Evolutionary conservation across 805 yeast species (phyloP).

Genomic region (Hanseniaspora jakobsenii): DNA sequence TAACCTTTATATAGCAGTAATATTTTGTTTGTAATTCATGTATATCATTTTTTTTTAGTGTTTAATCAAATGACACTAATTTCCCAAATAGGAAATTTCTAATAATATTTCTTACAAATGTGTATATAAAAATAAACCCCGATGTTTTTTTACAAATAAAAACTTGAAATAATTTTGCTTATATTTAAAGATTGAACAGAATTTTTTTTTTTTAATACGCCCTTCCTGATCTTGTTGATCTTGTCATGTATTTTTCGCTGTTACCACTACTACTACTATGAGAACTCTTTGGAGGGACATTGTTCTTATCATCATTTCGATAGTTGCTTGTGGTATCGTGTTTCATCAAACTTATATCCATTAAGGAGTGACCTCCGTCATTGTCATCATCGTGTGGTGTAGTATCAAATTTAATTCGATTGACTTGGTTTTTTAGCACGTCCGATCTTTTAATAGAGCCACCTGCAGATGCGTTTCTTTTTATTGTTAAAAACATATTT

Average conservation of each 20-base stretch:
- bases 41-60: no score
- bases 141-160: no score
- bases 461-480: not conserved
- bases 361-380: slow-evolving; percentile 10
- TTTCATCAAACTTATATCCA: slow-evolving; percentile 2
- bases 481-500: slow-evolving; percentile 10
- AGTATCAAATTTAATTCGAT: slow-evolving; percentile 10
- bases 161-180: no score
- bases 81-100: not conserved
- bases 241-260: not conserved
- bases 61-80: no score
- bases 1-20: no score
- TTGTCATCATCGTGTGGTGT: slow-evolving; percentile 14
- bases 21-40: no score
- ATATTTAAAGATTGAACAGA: no score
- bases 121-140: no score
- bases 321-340: not conserved
- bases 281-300: no score
- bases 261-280: not conserved
- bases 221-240: slow-evolving; percentile 13
- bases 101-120: not conserved
- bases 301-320: not conserved
- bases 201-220: not conserved
- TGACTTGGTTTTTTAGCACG: not conserved
- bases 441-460: not conserved